Evolutionary conservation across 495 filamentous ascomycete genomes (phyloP).

Genomic region (Penicillium riverlandense): DNA sequence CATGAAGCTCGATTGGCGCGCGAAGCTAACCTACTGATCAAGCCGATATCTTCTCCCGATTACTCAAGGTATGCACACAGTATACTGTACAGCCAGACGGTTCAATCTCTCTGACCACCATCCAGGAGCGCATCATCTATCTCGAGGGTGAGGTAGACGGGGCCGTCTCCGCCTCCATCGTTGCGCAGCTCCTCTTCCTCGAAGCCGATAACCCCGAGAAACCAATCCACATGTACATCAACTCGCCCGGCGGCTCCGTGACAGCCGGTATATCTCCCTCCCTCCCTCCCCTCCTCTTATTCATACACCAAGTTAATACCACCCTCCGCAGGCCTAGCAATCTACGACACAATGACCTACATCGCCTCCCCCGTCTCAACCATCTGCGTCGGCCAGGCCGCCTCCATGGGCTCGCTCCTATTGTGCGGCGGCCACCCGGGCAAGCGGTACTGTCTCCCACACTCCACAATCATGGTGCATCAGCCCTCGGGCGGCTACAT

Average conservation of each 20-base stretch:
- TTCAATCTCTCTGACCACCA: not conserved
- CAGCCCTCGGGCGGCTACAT: conserved; percentile 88
- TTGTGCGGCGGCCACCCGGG: conserved; percentile 81
- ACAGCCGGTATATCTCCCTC: conserved; percentile 53
- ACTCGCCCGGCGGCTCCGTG: conserved; percentile 92
- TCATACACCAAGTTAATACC: not conserved
- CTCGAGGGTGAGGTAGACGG: conserved; percentile 92
- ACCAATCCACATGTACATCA: conserved; percentile 94
- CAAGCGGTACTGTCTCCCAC: conserved; percentile 81
- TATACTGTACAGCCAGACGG: not conserved
- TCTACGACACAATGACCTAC: conserved; percentile 99
- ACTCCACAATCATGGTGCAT: conserved; percentile 93
- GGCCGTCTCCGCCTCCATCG: conserved; percentile 77
- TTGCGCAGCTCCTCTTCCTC: conserved; percentile 94
- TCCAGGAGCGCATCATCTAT: conserved; percentile 86
- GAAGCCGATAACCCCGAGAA: conserved; percentile 94
- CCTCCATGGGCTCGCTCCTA: conserved; percentile 87
- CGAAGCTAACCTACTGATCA: conserved; percentile 2
- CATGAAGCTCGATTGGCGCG: not conserved
- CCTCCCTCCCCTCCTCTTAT: not conserved
- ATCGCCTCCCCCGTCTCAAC: conserved; percentile 88
- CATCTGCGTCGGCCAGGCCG: conserved; percentile 91
- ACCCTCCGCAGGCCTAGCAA: conserved; percentile 60
- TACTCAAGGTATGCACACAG: conserved; percentile 53
- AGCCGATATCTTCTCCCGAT: conserved; percentile 81